Evolutionary conservation across 768 basidiomycete species (phyloP).

Genomic region (Amanita jacksonii): DNA sequence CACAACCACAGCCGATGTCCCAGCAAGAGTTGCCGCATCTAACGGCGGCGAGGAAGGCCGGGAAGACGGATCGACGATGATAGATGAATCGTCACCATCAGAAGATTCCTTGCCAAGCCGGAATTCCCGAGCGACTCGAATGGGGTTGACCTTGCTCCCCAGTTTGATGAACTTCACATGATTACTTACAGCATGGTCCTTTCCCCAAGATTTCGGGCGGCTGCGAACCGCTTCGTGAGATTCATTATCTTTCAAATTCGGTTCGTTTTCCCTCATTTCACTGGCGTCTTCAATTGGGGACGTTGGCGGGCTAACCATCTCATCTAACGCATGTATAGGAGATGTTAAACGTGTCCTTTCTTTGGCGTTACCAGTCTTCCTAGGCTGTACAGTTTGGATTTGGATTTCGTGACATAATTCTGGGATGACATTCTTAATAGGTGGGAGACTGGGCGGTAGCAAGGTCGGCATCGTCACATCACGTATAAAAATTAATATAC

Average conservation of each 20-base stretch:
- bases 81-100: constrained; percentile 4
- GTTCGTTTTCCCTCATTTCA: constrained; percentile 7
- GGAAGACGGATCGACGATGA: constrained; percentile 1
- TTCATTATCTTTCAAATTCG: not conserved
- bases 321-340: not conserved
- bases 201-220: constrained; percentile 2
- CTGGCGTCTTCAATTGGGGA: constrained; percentile 27
- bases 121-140: not conserved
- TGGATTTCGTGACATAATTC: too few species aligned
- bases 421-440: too few species aligned
- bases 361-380: not conserved
- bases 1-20: constrained; percentile 3
- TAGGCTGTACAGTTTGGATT: too few species aligned
- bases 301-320: constrained; percentile 14
- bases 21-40: constrained; percentile 13
- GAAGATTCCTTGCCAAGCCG: not conserved
- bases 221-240: not conserved
- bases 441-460: too few species aligned
- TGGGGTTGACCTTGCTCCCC: not conserved
- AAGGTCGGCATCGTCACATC: too few species aligned
- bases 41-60: constrained; percentile 3
- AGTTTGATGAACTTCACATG: constrained; percentile 3
- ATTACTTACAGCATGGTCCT: constrained; percentile 20
- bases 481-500: too few species aligned
- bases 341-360: not conserved